Conservation (phyloP, 192 early-diverging fungal genomes). For the Linnemannia schmuckeri region DNA sequence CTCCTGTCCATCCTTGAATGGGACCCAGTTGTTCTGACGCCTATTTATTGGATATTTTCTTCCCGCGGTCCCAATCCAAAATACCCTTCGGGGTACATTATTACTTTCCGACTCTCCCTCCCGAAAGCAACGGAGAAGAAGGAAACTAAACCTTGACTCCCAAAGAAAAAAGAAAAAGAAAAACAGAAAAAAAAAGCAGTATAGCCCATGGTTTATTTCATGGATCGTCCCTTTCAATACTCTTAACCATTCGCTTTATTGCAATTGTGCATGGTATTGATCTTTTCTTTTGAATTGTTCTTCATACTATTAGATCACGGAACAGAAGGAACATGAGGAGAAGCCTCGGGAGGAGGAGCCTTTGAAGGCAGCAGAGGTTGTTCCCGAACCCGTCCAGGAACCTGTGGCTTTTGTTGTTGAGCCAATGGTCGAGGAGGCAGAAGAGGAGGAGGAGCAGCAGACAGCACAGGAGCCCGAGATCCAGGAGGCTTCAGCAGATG, state of each 20-base stretch:
- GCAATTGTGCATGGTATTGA: background rate
- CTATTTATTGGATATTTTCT: background rate
- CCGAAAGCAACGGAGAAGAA: background rate
- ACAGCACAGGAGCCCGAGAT: background rate
- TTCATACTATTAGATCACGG: background rate
- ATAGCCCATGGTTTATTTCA: background rate
- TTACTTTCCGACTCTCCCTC: background rate
- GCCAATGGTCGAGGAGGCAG: background rate
- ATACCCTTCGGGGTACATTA: constrained; percentile 6
- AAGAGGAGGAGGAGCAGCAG: constrained; percentile 12
- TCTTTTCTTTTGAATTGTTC: background rate
- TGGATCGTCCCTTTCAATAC: background rate
- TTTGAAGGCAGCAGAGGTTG: constrained; percentile 6
- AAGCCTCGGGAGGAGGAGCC: constrained; percentile 7
- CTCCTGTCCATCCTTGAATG: background rate
- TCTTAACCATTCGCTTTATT: background rate
- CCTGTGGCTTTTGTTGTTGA: background rate
- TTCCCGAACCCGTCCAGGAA: background rate
- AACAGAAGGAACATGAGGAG: constrained; percentile 14
- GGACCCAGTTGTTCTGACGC: too few species aligned
- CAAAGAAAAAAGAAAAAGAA: background rate
- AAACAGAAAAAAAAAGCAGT: background rate
- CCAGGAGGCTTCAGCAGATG: background rate
- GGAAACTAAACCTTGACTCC: constrained; percentile 2
- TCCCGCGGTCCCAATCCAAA: constrained; percentile 4